Base-by-base conservation (phyloP, 2,329 filamentous ascomycete species). In the Nigrospora oryzae region DNA sequence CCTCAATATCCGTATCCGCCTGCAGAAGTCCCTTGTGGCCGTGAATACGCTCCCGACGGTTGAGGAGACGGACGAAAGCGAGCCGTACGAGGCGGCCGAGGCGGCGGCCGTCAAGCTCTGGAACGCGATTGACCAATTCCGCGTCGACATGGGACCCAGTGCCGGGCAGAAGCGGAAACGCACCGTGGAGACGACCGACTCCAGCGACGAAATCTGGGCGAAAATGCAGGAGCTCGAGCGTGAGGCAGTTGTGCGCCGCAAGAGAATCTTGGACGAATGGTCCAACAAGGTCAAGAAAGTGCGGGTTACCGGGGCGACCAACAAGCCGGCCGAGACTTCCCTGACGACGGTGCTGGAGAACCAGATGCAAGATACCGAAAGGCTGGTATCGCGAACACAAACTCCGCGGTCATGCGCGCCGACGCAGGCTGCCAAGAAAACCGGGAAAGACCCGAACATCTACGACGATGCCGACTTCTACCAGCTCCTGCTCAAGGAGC, bases 381-480 rank as follows among this genome's bases (percentile, higher is more conserved):
- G 84, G 14, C 73, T 90, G 1, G 62, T 87, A 50, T 81, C 79
- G 57, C 79, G 81, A 38, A 86, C 84, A 0, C 79, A 77, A 38
- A 80, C 81, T 0, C 83, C 86, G 12, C 80, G 87, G 16, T 89
- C 86, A 1, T 90, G 86, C 56, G 86, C 86, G 0, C 86, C 86
- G 0, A 66, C 79, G 0, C 86, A 91, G 55, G 74, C 75, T 0
- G 73, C 73, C 30, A 68, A 67, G 51, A 77, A 78, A 57, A 57
- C 81, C 19, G 64, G 68, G 11, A 75, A 83, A 53, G 81, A 83
- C 56, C 61, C 64, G 1, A 66, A 71, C 16, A 81, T 95, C 53
- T 98, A 93, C 68, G 91, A 97, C 61, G 93, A 98, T 56, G 88
- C 87, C 11, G 83, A 94, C 61, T 96, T 97, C 64, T 98, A 98